Percentiles rank a stretch among this genome's conserved stretches.
Evolutionary conservation across 306 rosid species (phyloP).

Genomic region (Prunus mira): DNA sequence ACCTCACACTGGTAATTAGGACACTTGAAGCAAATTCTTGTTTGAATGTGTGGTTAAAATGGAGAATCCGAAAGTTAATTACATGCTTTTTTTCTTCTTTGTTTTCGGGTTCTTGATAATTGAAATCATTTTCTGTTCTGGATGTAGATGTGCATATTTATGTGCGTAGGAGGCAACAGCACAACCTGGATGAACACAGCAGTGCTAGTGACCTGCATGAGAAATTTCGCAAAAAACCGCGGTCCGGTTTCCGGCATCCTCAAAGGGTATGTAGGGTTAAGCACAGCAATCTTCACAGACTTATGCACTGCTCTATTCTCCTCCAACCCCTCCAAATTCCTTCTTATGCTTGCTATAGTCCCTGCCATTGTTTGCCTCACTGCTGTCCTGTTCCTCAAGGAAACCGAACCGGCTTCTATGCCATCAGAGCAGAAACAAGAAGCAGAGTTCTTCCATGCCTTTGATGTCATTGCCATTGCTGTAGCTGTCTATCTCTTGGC

Average conservation of each 20-base stretch:
- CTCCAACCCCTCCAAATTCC: conserved; percentile 33
- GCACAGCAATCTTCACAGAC: conserved; percentile 45
- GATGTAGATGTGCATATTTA: conserved; percentile 43
- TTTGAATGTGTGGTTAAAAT: too few relatives aligned
- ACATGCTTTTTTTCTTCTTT: not conserved
- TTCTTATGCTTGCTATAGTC: conserved; percentile 41
- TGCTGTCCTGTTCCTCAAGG: conserved; percentile 27
- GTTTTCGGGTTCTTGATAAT: not conserved
- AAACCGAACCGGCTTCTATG: conserved; percentile 28
- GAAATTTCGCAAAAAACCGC: conserved; percentile 38
- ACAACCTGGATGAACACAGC: conserved; percentile 32
- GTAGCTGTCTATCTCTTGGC: conserved; percentile 40
- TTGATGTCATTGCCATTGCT: conserved; percentile 28
- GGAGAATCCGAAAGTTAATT: not conserved
- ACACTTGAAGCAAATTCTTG: too few relatives aligned
- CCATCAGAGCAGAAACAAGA: conserved; percentile 20
- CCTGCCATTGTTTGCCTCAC: conserved; percentile 32
- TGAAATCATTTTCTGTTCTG: not conserved
- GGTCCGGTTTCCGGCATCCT: conserved; percentile 50
- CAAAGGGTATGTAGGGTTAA: conserved; percentile 27
- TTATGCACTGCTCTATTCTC: conserved; percentile 38
- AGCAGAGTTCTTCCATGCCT: conserved; percentile 5
- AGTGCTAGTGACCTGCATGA: conserved; percentile 48
- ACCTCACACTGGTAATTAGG: not conserved
- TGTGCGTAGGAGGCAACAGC: conserved; percentile 51